Evolutionary conservation across 805 yeast genomes (phyloP), one percentile per base, ranked within the genome.

Genomic region (fission yeast (Schizosaccharomyces pombe)): DNA sequence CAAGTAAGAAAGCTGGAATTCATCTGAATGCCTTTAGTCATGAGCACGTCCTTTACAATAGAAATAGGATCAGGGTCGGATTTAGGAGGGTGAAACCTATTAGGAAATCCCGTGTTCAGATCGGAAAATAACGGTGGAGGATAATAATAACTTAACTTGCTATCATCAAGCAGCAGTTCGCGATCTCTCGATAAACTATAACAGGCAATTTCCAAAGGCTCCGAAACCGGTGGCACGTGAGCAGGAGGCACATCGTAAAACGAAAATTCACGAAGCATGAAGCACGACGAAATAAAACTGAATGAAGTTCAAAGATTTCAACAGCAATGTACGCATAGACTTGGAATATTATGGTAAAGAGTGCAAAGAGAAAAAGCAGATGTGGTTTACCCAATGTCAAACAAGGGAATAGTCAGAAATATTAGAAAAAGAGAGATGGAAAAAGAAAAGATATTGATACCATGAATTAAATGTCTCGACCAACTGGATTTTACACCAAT

Each of bases 121-220:
- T 49, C 53, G 33, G 37, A 19, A 6, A 12, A 9, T 5, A 30
- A 30, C 16, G 32, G 22, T 5, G 53, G 53, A 16, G 53, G 70
- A 64, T 85, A 91, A 68, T 73, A 87, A 66, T 84, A 85, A n/a
- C 73, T 68, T 54, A 85, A 65, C 2, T 75, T 72, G 0, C 76
- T 65, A 54, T 76, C 76, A 59, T 78, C 79, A 24, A 54, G 53
- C n/a, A 47, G 58, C 8, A 75, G 66, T 3, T 67, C 63, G 31
- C 67, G 62, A 30, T 74, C 71, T 24, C 72, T 75, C 24, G 78
- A 79, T 56, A 85, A 69, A 1, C 89, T 77, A 63, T 71, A 89
- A 3, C 75, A 65, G n/a, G 75, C 71, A 2, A 89, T 59, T 65
- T 91, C 95, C 59, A 80, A 81, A 2, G 98, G 97, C 64, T 85